These are phyloP conservation scores for Globisporangium echinulatum DNA, from an alignment of 352 stramenopile species.

Conservation along the genomic window DNA sequence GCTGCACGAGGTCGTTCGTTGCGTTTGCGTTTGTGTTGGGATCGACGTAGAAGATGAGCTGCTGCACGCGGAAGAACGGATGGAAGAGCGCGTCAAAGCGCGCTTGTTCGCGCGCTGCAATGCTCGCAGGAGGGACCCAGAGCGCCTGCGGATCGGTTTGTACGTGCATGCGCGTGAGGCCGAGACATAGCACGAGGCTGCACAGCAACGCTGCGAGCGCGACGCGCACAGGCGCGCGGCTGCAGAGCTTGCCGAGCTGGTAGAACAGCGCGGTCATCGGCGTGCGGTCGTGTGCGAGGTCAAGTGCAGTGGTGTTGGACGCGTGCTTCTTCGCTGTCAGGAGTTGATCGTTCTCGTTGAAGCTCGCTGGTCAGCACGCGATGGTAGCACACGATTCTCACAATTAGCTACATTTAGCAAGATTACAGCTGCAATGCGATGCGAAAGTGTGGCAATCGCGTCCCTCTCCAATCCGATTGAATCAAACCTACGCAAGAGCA, in stretches of 20 bases:
- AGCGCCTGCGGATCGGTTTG: constrained; percentile 78
- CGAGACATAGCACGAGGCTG: constrained; percentile 53
- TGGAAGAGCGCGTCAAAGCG: constrained; percentile 78
- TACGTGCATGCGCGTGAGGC: constrained; percentile 47
- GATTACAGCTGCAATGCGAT: too few relatives aligned
- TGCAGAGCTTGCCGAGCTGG: constrained; percentile 46
- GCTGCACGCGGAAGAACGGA: constrained; percentile 82
- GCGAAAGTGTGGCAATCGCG: too few relatives aligned
- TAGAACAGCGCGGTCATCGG: constrained; percentile 22
- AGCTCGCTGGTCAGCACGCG: not conserved
- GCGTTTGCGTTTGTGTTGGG: constrained; percentile 18
- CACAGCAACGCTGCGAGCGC: constrained; percentile 35
- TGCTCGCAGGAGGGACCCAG: constrained; percentile 65
- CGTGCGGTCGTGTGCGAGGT: not conserved
- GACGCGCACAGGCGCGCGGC: constrained; percentile 36
- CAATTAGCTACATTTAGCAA: not conserved
- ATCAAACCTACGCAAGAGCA: too few relatives aligned
- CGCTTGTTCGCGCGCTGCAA: constrained; percentile 52
- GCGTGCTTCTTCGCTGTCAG: too few relatives aligned
- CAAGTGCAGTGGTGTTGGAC: too few relatives aligned
- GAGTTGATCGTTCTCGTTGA: not conserved
- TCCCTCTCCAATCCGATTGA: too few relatives aligned
- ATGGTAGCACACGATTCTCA: not conserved
- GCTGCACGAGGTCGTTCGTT: constrained; percentile 51
- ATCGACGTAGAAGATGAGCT: constrained; percentile 79